Evolutionary conservation across 2,329 filamentous ascomycete species (phyloP).

Genomic region (Tricladium varicosporioides): DNA sequence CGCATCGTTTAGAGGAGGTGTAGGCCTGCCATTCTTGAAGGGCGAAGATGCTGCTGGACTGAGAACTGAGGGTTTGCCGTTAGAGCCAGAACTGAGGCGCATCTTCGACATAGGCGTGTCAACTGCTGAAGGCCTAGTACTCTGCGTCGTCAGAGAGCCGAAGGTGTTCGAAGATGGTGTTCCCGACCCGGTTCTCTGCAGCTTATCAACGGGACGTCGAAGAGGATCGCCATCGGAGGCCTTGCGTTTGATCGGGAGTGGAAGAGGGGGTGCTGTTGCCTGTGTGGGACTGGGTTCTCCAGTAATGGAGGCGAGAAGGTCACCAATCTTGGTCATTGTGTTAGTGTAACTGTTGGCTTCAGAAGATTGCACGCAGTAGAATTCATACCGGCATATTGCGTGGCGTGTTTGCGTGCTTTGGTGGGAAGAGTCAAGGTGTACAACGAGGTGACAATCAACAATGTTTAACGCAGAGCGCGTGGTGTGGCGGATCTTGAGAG

Average conservation of each 20-base stretch:
- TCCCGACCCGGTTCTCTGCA: conserved; percentile 36
- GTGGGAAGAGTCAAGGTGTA: not conserved
- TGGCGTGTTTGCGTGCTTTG: conserved; percentile 7
- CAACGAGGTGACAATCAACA: conserved; percentile 6
- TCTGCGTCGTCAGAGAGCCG: conserved; percentile 15
- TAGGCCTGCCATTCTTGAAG: conserved; percentile 28
- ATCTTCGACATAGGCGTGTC: conserved; percentile 23
- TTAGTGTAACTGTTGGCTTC: conserved; percentile 8
- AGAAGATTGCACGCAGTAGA: not conserved
- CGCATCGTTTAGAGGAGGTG: conserved; percentile 21
- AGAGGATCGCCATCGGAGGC: conserved; percentile 48
- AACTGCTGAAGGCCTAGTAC: conserved; percentile 17
- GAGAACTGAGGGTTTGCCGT: conserved; percentile 2
- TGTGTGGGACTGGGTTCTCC: conserved; percentile 46
- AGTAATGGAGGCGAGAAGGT: conserved; percentile 60
- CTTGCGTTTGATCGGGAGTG: conserved; percentile 52
- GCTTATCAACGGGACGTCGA: conserved; percentile 41
- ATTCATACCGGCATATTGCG: conserved; percentile 28
- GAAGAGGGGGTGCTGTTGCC: conserved; percentile 29
- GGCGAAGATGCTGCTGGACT: conserved; percentile 7
- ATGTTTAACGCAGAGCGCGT: conserved; percentile 20
- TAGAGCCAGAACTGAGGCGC: conserved; percentile 15
- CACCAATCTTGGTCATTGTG: conserved; percentile 45
- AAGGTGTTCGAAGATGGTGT: conserved; percentile 22
- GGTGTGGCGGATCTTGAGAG: conserved; percentile 8